Base-by-base conservation (phyloP, 192 early-diverging fungal genomes). In the Phlyctochytrium planicorne region DNA sequence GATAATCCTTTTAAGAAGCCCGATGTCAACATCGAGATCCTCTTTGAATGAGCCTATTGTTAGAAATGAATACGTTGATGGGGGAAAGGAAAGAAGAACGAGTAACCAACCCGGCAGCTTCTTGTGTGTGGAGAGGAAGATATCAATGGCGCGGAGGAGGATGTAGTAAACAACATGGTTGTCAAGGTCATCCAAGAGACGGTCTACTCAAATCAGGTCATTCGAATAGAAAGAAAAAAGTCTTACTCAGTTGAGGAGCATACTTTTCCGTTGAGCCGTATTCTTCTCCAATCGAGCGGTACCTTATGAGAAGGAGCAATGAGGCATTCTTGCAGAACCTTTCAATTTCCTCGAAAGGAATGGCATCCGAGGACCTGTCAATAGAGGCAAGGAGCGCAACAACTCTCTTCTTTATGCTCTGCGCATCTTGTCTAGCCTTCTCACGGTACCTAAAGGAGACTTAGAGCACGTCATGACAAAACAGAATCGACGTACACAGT, bases 321-420 rank as follows among this genome's bases (percentile, higher is more conserved):
- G 80, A 74, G 12, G 90, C 86, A 70, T 93, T 89, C 66, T 95
- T 96, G 85, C 93, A 94, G 63, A 92, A 94, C 3, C 70, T 71
- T 40, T 89, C 90, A 60, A 94, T 84, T 40, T 88, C 86, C 30
- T 82, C 60, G 6, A 55, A 2, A 27, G 86, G 61, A 35, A 94
- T 81, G 14, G 68, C 77, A 62, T 87, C 80, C n/a, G 70, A 10
- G 20, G 88, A 65, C 29, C 82, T 62, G 12, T 74, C 85, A 1
- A 89, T 59, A 16, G 69, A 68, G 17, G 68, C 68, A 30, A 91
- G 64, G 0, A 89, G 52, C 1, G 63, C 47, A 14, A 79, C 65
- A 1, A 72, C 63, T 6, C 27, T 14, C 14, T 14, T 91, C 78
- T 63, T 75, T 33, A 80, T 52, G 37, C 55, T 50, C 37, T 56